Conservation (phyloP, 306 rosid genomes). For the Amphicarpaea edgeworthii region DNA sequence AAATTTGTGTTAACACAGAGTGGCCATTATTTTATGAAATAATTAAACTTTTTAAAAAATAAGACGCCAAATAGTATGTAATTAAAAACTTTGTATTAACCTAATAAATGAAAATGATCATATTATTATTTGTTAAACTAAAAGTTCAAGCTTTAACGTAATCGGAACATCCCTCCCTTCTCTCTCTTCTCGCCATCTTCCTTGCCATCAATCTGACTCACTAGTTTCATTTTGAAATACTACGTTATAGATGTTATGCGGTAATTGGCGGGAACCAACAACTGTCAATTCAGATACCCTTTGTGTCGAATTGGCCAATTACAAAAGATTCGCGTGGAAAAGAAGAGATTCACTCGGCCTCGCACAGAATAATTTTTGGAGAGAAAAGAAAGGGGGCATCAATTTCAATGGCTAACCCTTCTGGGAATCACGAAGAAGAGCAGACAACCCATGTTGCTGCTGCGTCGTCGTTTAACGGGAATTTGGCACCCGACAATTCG, state of each 20-base stretch:
- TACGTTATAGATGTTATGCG: not conserved
- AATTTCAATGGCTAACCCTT: slow-evolving; percentile 63
- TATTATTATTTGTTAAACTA: too few relatives aligned
- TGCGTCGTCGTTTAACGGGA: slow-evolving; percentile 76
- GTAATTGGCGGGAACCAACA: slow-evolving; percentile 32
- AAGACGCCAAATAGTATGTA: too few relatives aligned
- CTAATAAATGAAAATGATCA: too few relatives aligned
- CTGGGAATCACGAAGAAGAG: slow-evolving; percentile 69
- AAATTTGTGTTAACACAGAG: too few relatives aligned
- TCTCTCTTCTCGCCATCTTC: too few relatives aligned
- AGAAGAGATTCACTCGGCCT: not conserved
- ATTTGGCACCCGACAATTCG: slow-evolving; percentile 51
- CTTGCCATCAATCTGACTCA: too few relatives aligned
- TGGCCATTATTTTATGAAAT: too few relatives aligned
- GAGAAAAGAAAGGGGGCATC: not conserved
- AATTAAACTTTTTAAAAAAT: too few relatives aligned
- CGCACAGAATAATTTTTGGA: not conserved
- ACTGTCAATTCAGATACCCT: slow-evolving; percentile 7
- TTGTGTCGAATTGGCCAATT: not conserved
- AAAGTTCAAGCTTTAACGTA: too few relatives aligned
- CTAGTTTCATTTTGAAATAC: not conserved
- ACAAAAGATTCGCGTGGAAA: slow-evolving; percentile 9
- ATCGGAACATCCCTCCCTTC: too few relatives aligned
- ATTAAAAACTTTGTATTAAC: too few relatives aligned
- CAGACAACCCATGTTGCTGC: slow-evolving; percentile 52